Conservation (phyloP, 257 asterid species). For the Verbena officinalis region DNA sequence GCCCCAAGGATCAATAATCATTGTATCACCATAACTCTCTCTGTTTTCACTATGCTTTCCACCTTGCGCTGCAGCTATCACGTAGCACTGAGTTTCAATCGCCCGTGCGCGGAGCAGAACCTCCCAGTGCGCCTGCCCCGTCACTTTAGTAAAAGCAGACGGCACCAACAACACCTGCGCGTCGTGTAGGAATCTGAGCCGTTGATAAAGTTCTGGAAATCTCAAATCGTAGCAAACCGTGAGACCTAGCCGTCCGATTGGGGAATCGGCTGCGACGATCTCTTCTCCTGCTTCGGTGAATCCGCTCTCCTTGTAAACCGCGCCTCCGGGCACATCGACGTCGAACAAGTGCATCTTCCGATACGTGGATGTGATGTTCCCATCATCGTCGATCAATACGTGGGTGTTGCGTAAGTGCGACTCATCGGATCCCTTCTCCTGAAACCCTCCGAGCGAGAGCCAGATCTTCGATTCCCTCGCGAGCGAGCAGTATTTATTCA, state of each 20-base stretch:
- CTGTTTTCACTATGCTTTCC: conserved; percentile 81
- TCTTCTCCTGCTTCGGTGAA: conserved; percentile 89
- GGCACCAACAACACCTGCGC: conserved; percentile 90
- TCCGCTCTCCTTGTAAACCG: conserved; percentile 93
- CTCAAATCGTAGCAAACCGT: conserved; percentile 95
- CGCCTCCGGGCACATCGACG: conserved; percentile 96
- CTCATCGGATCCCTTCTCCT: conserved; percentile 80
- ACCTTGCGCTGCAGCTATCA: conserved; percentile 93
- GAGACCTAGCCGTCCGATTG: conserved; percentile 80
- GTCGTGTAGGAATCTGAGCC: conserved; percentile 71
- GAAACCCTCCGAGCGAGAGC: conserved; percentile 96
- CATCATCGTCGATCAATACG: conserved; percentile 78
- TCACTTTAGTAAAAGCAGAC: conserved; percentile 82
- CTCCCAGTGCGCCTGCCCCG: conserved; percentile 98
- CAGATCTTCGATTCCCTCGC: conserved; percentile 89
- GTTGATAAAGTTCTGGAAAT: conserved; percentile 94
- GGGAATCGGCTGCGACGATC: conserved; percentile 70
- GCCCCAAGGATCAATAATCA: conserved; percentile 98
- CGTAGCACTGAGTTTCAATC: conserved; percentile 93
- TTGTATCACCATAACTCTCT: conserved; percentile 83
- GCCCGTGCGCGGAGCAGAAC: conserved; percentile 94
- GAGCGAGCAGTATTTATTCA: conserved; percentile 71
- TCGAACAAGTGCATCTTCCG: conserved; percentile 91
- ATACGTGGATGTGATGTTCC: conserved; percentile 68
- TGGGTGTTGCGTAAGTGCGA: conserved; percentile 80